phyloP scores from a whole-genome alignment of 768 basidiomycete species.

The Russula lepida region DNA sequence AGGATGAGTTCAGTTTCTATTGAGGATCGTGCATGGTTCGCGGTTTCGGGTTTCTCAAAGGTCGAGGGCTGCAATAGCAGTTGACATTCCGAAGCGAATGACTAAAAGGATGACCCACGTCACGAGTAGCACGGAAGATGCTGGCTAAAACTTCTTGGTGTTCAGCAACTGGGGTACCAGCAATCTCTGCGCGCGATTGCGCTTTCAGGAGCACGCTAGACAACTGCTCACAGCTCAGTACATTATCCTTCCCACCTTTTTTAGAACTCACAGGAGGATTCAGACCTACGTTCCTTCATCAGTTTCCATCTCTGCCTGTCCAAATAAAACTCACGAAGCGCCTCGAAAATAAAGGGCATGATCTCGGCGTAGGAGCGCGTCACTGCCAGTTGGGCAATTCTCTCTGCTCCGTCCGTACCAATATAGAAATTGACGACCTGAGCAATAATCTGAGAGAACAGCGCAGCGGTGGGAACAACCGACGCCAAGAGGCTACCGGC shows the following conservation, averaged over 20 bases:
- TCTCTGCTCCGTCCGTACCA: constrained; percentile 15
- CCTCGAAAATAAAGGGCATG: constrained; percentile 19
- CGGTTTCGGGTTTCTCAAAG: neutral
- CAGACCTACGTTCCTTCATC: constrained; percentile 8
- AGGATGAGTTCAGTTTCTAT: neutral
- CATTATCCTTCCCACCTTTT: neutral
- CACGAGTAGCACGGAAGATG: constrained; percentile 21
- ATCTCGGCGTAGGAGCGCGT: neutral
- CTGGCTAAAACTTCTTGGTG: constrained; percentile 21
- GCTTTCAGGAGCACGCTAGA: constrained; percentile 12
- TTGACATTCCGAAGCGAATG: neutral
- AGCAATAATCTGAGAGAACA: constrained; percentile 48
- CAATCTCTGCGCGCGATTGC: neutral
- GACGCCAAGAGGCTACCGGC: constrained; percentile 45
- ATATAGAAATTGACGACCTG: constrained; percentile 57
- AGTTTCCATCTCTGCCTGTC: neutral
- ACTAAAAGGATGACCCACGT: constrained; percentile 3
- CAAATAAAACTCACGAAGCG: constrained; percentile 12
- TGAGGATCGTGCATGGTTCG: neutral
- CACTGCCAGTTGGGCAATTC: constrained; percentile 2
- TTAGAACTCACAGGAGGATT: constrained; percentile 18
- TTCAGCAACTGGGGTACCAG: constrained; percentile 10
- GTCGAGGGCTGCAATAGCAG: neutral
- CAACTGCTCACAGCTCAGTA: constrained; percentile 6
- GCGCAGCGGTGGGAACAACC: constrained; percentile 44